phyloP scores from a whole-genome alignment of 2,329 filamentous ascomycete species.

The Cercospora berteroae region DNA sequence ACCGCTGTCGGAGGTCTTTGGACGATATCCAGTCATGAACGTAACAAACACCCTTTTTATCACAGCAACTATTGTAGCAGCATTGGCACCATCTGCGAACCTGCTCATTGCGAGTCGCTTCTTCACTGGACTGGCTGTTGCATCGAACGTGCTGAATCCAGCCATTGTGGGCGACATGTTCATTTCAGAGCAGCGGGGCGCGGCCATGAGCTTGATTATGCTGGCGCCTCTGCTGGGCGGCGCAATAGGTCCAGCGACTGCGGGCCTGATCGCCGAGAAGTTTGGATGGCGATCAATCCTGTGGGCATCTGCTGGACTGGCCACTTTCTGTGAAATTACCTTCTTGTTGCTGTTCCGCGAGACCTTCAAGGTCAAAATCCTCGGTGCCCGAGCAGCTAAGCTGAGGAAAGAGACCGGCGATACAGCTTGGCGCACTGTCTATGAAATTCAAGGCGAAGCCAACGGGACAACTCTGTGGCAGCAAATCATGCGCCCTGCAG shows the following conservation, averaged over 20 bases:
- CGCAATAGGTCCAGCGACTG: conserved; percentile 57
- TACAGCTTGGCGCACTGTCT: conserved; percentile 20
- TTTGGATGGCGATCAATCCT: conserved; percentile 57
- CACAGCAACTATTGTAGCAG: conserved; percentile 42
- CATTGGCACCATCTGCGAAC: conserved; percentile 39
- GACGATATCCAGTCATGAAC: conserved; percentile 41
- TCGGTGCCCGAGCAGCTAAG: conserved; percentile 45
- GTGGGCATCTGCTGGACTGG: conserved; percentile 51
- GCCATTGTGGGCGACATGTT: conserved; percentile 66
- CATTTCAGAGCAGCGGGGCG: conserved; percentile 55
- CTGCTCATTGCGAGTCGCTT: conserved; percentile 46
- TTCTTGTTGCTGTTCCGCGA: conserved; percentile 57
- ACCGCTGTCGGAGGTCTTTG: conserved; percentile 47
- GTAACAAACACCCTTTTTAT: conserved; percentile 48
- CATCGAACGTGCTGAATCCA: conserved; percentile 58
- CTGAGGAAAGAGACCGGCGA: conserved; percentile 27
- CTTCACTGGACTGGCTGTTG: conserved; percentile 47
- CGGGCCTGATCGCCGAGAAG: conserved; percentile 54
- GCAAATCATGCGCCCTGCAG: conserved; percentile 43
- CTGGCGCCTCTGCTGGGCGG: conserved; percentile 59
- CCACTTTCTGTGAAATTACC: conserved; percentile 49
- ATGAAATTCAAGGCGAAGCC: conserved; percentile 18
- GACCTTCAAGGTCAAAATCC: conserved; percentile 60
- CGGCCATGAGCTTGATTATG: conserved; percentile 58
- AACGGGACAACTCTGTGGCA: conserved; percentile 32